phyloP scores from a whole-genome alignment of 2,329 filamentous ascomycete species.

The Epicoccum sorghinum region DNA sequence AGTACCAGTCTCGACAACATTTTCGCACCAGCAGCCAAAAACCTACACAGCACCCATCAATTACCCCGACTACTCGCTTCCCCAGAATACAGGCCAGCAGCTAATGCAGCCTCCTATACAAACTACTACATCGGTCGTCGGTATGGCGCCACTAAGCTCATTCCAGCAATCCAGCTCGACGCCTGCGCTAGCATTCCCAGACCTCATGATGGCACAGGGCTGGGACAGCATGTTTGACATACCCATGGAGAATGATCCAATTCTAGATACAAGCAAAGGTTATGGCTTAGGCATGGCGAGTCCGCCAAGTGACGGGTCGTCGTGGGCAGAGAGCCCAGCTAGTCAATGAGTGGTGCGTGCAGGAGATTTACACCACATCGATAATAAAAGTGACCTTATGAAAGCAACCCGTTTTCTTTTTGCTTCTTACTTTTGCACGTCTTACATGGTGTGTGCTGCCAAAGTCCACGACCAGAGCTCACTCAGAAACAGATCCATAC shows the following conservation, averaged over 20 bases:
- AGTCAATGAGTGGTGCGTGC: conserved; percentile 1
- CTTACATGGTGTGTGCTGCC: too few relatives aligned
- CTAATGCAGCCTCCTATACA: background rate
- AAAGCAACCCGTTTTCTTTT: too few relatives aligned
- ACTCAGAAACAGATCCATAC: too few relatives aligned
- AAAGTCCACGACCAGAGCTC: too few relatives aligned
- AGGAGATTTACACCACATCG: too few relatives aligned
- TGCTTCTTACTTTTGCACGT: too few relatives aligned
- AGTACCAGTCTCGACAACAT: conserved; percentile 20
- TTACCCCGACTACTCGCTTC: conserved; percentile 13
- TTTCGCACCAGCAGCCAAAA: conserved; percentile 28
- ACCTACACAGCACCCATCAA: conserved; percentile 8
- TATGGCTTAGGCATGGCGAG: conserved; percentile 30
- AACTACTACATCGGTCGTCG: conserved; percentile 19
- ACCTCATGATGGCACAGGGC: conserved; percentile 35
- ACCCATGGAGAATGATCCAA: conserved; percentile 35
- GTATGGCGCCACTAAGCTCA: conserved; percentile 25
- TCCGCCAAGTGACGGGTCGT: conserved; percentile 26
- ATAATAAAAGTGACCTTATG: too few relatives aligned
- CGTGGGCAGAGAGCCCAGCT: conserved; percentile 22
- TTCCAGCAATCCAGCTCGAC: conserved; percentile 25
- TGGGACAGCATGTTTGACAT: conserved; percentile 37
- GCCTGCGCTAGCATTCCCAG: conserved; percentile 32
- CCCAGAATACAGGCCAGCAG: conserved; percentile 4
- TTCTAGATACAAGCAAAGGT: conserved; percentile 27